These are phyloP conservation scores for Spergularia bocconei DNA, from an alignment of 148 eudicot genomes.

Conservation along the genomic window DNA sequence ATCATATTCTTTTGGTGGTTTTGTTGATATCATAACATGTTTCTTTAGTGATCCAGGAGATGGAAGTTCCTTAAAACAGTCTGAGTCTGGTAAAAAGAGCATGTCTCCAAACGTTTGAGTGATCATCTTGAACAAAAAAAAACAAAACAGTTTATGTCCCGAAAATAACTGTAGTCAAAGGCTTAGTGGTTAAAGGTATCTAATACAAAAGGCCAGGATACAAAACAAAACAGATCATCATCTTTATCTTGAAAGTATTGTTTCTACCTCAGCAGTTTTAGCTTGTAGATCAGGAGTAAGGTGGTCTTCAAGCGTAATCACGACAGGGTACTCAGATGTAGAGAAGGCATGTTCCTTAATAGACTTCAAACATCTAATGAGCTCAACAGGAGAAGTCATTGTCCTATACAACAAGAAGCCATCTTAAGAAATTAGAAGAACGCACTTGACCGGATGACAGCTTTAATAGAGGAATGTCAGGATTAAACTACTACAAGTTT, in stretches of 20 bases:
- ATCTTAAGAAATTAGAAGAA: too few species aligned
- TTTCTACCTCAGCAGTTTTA: slow-evolving; percentile 74
- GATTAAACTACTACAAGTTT: neutral
- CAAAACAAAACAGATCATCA: neutral
- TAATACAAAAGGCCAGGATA: neutral
- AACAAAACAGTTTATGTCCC: neutral
- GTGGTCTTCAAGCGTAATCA: slow-evolving; percentile 90
- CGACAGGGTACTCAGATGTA: slow-evolving; percentile 72
- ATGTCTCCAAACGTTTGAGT: slow-evolving; percentile 75
- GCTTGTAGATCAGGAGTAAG: slow-evolving; percentile 85
- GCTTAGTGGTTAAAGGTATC: neutral
- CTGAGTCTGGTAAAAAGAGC: slow-evolving; percentile 60
- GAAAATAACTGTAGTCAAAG: too few species aligned
- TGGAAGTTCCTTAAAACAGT: slow-evolving; percentile 69
- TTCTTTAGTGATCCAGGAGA: slow-evolving; percentile 69
- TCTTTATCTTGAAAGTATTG: slow-evolving; percentile 2
- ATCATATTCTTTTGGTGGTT: slow-evolving; percentile 77
- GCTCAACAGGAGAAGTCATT: slow-evolving; percentile 74
- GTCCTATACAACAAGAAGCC: slow-evolving; percentile 45
- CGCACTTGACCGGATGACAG: neutral
- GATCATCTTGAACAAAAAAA: slow-evolving; percentile 58
- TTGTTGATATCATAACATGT: slow-evolving; percentile 77
- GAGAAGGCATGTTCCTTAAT: slow-evolving; percentile 73
- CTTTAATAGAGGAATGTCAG: neutral
- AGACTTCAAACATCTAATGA: slow-evolving; percentile 62